Evolutionary conservation across 495 filamentous ascomycete species (phyloP).

Genomic region (Hyaloscypha bicolor): DNA sequence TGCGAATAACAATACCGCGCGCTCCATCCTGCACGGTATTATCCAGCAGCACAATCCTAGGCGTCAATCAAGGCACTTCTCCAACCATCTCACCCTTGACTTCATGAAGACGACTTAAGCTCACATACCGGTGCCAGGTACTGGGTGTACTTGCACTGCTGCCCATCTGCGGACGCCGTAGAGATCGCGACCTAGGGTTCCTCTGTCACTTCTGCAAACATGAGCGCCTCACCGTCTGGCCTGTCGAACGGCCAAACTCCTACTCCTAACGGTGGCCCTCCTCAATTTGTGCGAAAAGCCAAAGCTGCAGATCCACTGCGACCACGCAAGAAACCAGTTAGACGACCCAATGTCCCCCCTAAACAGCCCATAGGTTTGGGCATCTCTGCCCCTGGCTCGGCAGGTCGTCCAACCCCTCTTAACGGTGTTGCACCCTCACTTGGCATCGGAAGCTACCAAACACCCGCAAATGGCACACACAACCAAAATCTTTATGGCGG

Average conservation of each 20-base stretch:
- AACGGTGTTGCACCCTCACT: slow-evolving; percentile 16
- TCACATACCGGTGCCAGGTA: slow-evolving; percentile 6
- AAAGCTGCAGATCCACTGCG: slow-evolving; percentile 68
- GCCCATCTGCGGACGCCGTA: not conserved
- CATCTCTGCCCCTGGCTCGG: slow-evolving; percentile 17
- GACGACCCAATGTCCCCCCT: slow-evolving; percentile 31
- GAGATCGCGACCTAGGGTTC: not conserved
- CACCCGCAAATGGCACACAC: slow-evolving; percentile 33
- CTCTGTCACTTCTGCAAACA: slow-evolving; percentile 34
- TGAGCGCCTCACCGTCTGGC: slow-evolving; percentile 62
- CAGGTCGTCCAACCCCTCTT: slow-evolving; percentile 4
- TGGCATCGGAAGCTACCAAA: slow-evolving; percentile 4
- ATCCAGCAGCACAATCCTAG: not conserved
- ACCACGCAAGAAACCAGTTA: slow-evolving; percentile 57
- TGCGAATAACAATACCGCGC: slow-evolving; percentile 1
- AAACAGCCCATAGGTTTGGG: slow-evolving; percentile 34
- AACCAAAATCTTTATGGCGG: slow-evolving; percentile 52
- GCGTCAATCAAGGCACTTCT: not conserved
- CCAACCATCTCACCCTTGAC: not conserved
- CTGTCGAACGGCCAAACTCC: slow-evolving; percentile 46
- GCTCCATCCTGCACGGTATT: not conserved
- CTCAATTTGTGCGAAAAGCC: slow-evolving; percentile 46
- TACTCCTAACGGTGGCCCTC: slow-evolving; percentile 38
- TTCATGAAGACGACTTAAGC: slow-evolving; percentile 4
- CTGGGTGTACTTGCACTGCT: slow-evolving; percentile 3